Evolutionary conservation across 192 early-diverging fungal species (phyloP).

Genomic region (Dissophora ornata): DNA sequence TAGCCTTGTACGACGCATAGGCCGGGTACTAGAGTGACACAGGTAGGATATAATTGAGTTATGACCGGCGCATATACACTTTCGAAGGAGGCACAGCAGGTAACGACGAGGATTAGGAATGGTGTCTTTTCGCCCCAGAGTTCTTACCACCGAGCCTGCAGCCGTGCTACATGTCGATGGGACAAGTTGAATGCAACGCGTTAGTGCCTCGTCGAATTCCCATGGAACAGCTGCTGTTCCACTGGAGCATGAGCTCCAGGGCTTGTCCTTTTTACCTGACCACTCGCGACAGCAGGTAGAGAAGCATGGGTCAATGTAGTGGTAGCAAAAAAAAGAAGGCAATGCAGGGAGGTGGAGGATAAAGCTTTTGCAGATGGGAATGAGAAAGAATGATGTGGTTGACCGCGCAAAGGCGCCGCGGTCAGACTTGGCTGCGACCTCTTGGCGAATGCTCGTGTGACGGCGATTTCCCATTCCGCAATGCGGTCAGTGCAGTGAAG

Average conservation of each 20-base stretch:
- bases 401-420: too few species aligned
- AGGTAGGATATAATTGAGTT: too few species aligned
- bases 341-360: neutral
- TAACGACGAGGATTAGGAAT: too few species aligned
- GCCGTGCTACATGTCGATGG: neutral
- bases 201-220: too few species aligned
- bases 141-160: neutral
- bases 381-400: too few species aligned
- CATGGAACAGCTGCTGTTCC: too few species aligned
- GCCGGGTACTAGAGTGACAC: conserved; percentile 34
- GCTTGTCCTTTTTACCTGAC: conserved; percentile 8
- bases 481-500: too few species aligned
- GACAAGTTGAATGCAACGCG: neutral
- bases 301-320: neutral
- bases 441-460: too few species aligned
- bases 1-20: conserved; percentile 52
- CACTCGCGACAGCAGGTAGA: neutral
- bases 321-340: neutral
- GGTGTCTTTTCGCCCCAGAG: neutral
- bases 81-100: neutral
- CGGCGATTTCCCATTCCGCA: too few species aligned
- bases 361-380: too few species aligned
- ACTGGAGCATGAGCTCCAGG: too few species aligned
- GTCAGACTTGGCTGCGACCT: too few species aligned
- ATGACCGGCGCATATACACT: neutral